Evolutionary conservation across 2,329 filamentous ascomycete genomes (phyloP).

Genomic region (Xylariales sp.): DNA sequence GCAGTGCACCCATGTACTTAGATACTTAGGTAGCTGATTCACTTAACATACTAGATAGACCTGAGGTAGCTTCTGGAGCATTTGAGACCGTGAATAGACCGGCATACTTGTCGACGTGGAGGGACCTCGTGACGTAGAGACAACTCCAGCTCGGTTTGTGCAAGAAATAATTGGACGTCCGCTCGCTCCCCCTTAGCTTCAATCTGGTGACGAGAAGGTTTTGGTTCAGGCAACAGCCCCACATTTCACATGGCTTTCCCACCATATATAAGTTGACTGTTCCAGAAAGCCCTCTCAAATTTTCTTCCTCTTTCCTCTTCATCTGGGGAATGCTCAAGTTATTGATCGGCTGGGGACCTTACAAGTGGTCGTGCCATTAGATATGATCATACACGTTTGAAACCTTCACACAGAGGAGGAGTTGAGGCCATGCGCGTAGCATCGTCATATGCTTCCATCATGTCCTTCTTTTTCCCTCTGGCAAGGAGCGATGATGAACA

Average conservation of each 20-base stretch:
- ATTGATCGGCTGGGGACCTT: too few relatives aligned
- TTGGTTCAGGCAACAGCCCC: not conserved
- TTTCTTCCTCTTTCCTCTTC: slow-evolving; percentile 2
- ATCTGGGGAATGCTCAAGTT: not conserved
- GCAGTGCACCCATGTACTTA: slow-evolving; percentile 2
- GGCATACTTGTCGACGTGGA: slow-evolving; percentile 1
- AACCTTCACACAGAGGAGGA: too few relatives aligned
- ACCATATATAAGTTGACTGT: slow-evolving; percentile 2
- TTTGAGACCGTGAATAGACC: too few relatives aligned
- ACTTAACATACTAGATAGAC: slow-evolving; percentile 1
- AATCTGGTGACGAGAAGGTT: not conserved
- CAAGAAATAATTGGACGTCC: slow-evolving; percentile 2
- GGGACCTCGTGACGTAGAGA: not conserved
- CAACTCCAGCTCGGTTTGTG: not conserved
- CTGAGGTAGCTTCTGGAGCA: slow-evolving; percentile 2
- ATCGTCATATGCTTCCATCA: slow-evolving; percentile 6
- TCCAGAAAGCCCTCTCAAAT: not conserved
- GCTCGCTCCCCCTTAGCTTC: slow-evolving; percentile 1
- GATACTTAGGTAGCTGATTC: not conserved
- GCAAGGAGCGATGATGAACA: slow-evolving; percentile 5
- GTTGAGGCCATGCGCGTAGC: not conserved
- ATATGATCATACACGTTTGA: not conserved
- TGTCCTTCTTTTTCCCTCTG: slow-evolving; percentile 1
- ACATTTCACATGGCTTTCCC: slow-evolving; percentile 4
- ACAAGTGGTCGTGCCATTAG: too few relatives aligned